A percentile compares a stretch with the other conserved stretches of the same genome.
Conservation (phyloP, 2,329 filamentous ascomycete genomes). For the Neonectria hederae region DNA sequence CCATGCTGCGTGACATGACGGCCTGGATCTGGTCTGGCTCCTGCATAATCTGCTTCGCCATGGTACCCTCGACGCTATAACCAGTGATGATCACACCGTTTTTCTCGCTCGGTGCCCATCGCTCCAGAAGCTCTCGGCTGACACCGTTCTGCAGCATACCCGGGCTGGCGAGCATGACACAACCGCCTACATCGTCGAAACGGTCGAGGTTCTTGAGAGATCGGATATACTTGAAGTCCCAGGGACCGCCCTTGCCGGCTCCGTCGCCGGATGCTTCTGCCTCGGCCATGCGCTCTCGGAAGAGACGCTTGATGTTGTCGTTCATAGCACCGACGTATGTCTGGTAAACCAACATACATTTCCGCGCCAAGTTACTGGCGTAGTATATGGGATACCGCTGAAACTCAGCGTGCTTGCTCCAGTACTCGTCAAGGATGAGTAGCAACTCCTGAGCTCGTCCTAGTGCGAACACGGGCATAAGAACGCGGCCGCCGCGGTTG, state of each 20-base stretch:
- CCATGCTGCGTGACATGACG: constrained; percentile 81
- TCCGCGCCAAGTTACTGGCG: constrained; percentile 90
- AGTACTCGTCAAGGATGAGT: constrained; percentile 96
- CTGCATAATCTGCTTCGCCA: constrained; percentile 95
- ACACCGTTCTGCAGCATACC: constrained; percentile 99
- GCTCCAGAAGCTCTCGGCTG: constrained; percentile 88
- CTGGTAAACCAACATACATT: constrained; percentile 99
- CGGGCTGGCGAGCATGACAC: constrained; percentile 96
- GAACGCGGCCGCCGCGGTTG: constrained; percentile 88
- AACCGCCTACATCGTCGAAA: constrained; percentile 94
- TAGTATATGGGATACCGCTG: constrained; percentile 97
- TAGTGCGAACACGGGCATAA: constrained; percentile 95
- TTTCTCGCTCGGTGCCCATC: constrained; percentile 95
- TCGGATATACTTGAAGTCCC: constrained; percentile 96
- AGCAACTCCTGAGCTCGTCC: constrained; percentile 94
- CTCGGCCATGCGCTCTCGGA: constrained; percentile 90
- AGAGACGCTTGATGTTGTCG: constrained; percentile 97
- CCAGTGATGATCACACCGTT: constrained; percentile 99
- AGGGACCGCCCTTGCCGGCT: constrained; percentile 82
- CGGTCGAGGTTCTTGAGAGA: constrained; percentile 92
- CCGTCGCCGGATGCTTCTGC: constrained; percentile 82
- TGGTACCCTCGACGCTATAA: constrained; percentile 97
- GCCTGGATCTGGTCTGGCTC: constrained; percentile 96
- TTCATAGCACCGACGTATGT: constrained; percentile 99
- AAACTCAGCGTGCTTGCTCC: constrained; percentile 87